phyloP scores from a whole-genome alignment of 306 rosid genomes.

The Malus domestica region DNA sequence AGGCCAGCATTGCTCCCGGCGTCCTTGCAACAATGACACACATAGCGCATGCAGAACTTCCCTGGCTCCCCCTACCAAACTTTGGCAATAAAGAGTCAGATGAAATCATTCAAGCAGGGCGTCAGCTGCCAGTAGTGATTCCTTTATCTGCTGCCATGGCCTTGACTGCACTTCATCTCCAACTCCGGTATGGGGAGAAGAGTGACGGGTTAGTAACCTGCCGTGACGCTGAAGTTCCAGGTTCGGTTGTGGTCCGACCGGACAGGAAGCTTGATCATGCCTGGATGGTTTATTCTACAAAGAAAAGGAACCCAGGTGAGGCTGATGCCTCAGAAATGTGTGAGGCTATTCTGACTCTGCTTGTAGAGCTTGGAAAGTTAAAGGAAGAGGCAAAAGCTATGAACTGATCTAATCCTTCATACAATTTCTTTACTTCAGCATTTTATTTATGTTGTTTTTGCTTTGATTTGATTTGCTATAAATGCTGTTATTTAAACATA shows the following conservation, averaged over 20 bases:
- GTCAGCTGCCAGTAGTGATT: constrained; percentile 56
- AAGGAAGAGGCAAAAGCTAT: not conserved
- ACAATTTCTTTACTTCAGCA: not conserved
- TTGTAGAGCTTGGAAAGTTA: constrained; percentile 59
- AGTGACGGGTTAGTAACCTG: constrained; percentile 69
- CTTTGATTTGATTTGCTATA: not conserved
- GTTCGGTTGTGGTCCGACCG: constrained; percentile 65
- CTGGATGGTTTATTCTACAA: constrained; percentile 84
- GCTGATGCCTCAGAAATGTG: constrained; percentile 75
- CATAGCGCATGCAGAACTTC: constrained; percentile 76
- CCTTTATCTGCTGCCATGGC: constrained; percentile 81
- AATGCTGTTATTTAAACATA: not conserved
- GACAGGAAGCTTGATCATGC: constrained; percentile 73
- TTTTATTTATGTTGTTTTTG: not conserved
- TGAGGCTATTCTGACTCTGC: constrained; percentile 59
- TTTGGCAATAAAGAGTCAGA: constrained; percentile 21
- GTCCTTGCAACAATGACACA: constrained; percentile 79
- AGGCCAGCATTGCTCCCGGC: constrained; percentile 54
- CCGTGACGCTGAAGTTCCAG: constrained; percentile 76
- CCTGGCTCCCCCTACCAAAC: constrained; percentile 45
- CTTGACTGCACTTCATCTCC: constrained; percentile 59
- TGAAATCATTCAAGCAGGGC: constrained; percentile 25
- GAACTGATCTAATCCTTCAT: not conserved
- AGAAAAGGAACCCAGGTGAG: constrained; percentile 36
- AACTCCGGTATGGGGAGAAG: constrained; percentile 73